Evolutionary conservation across 257 asterid genomes (phyloP).

Genomic region (Solanum ossicruentum): DNA sequence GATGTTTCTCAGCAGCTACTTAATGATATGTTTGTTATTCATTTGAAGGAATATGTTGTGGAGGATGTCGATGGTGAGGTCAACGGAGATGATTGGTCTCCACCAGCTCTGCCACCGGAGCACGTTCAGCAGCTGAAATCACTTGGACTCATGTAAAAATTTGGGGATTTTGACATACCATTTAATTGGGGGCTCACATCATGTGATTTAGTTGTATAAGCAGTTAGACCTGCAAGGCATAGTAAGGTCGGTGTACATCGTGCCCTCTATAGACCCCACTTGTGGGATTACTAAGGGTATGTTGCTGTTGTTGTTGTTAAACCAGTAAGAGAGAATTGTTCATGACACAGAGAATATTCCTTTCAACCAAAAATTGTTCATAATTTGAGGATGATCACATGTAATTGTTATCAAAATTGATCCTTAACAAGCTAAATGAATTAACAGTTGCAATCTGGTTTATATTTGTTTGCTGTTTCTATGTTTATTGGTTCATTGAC

Average conservation of each 20-base stretch:
- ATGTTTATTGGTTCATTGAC: background rate
- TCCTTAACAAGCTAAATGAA: background rate
- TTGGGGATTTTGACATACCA: background rate
- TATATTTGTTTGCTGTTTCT: background rate
- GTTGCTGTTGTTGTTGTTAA: background rate
- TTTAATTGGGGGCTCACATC: background rate
- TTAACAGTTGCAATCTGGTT: background rate
- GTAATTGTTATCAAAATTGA: background rate
- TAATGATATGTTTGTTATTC: background rate
- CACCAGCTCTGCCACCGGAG: conserved; percentile 75
- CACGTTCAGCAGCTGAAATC: conserved; percentile 85
- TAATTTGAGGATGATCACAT: conserved; percentile 6
- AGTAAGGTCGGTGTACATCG: background rate
- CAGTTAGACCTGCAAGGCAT: background rate
- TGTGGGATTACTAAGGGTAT: background rate
- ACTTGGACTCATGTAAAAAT: conserved; percentile 67
- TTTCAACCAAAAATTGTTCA: conserved; percentile 8
- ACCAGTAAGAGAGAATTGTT: background rate
- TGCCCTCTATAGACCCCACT: background rate
- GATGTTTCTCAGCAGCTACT: background rate
- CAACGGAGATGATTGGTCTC: conserved; percentile 73
- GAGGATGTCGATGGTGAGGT: conserved; percentile 91
- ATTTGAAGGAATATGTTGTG: conserved; percentile 75
- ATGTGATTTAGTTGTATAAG: background rate
- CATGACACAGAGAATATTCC: background rate